Evolutionary conservation across 1,139 yeast genomes (phyloP).

Genomic region (Suhomyces ambrosiae): DNA sequence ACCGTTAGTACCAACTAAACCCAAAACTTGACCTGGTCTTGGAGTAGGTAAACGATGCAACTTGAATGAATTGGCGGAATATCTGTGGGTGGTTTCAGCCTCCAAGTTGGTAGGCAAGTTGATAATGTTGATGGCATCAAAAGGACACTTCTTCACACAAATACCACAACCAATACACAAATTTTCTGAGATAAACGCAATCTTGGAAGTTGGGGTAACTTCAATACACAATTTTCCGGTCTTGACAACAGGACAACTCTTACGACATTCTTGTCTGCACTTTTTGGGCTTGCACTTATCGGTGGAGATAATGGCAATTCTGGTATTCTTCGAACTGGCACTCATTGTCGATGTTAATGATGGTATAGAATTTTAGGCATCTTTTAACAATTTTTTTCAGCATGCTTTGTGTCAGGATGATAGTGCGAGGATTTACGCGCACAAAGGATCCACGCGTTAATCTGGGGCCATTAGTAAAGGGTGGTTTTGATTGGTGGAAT

Average conservation of each 20-base stretch:
- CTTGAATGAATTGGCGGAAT: constrained; percentile 96
- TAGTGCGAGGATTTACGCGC: constrained; percentile 16
- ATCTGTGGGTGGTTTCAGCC: constrained; percentile 90
- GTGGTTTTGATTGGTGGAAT: constrained; percentile 12
- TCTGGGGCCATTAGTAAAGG: constrained; percentile 17
- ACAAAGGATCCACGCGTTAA: constrained; percentile 16
- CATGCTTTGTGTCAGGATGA: constrained; percentile 11
- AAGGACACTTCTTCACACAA: constrained; percentile 97
- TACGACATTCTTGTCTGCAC: constrained; percentile 97
- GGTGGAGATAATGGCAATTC: constrained; percentile 91
- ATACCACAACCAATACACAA: constrained; percentile 99
- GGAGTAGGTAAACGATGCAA: constrained; percentile 97
- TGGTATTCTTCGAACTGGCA: constrained; percentile 50
- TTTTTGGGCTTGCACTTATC: constrained; percentile 98
- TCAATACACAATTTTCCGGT: constrained; percentile 98
- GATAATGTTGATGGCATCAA: constrained; percentile 93
- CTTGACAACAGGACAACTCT: constrained; percentile 95
- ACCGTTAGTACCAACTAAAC: constrained; percentile 98
- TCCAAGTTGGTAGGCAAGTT: constrained; percentile 95
- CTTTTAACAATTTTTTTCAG: constrained; percentile 14
- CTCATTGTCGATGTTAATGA: constrained; percentile 4
- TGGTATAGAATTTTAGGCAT: constrained; percentile 4
- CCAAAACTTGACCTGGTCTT: constrained; percentile 97
- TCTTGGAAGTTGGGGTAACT: constrained; percentile 85
- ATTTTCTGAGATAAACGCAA: constrained; percentile 93